phyloP scores from a whole-genome alignment of 352 stramenopile species.

The Phytophthora colocasiae region DNA sequence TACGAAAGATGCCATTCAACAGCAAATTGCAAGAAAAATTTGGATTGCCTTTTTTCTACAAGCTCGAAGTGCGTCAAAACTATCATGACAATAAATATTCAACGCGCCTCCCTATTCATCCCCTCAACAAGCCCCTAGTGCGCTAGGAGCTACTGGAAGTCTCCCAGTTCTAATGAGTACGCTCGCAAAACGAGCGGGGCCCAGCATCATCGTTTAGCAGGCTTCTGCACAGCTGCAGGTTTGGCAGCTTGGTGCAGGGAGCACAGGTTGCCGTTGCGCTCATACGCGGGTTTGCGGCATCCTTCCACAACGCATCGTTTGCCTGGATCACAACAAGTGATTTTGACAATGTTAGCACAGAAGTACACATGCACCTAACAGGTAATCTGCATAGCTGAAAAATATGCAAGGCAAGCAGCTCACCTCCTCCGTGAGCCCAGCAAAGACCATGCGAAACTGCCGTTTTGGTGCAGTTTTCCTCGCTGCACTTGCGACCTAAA shows the following conservation, averaged over 20 bases:
- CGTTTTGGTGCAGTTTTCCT: slow-evolving; percentile 69
- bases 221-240: slow-evolving; percentile 15
- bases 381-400: slow-evolving; percentile 8
- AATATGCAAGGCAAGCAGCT: slow-evolving; percentile 21
- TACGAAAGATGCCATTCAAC: slow-evolving; percentile 7
- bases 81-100: slow-evolving; percentile 56
- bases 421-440: slow-evolving; percentile 84
- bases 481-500: slow-evolving; percentile 67
- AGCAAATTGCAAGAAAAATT: slow-evolving; percentile 37
- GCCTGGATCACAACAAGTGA: slow-evolving; percentile 35
- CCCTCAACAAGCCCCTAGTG: slow-evolving; percentile 17
- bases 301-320: slow-evolving; percentile 78
- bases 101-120: slow-evolving; percentile 33
- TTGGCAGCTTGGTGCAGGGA: slow-evolving; percentile 41
- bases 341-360: slow-evolving; percentile 13
- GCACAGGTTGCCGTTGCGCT: slow-evolving; percentile 82
- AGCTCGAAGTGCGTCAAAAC: slow-evolving; percentile 48
- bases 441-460: slow-evolving; percentile 82
- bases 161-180: slow-evolving; percentile 27
- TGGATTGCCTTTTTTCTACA: slow-evolving; percentile 49
- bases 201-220: slow-evolving; percentile 36
- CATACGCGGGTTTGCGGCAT: slow-evolving; percentile 78
- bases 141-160: slow-evolving; percentile 5
- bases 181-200: slow-evolving; percentile 21
- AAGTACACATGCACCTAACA: slow-evolving; percentile 20